Percentiles rank a stretch among this genome's conserved stretches.
phyloP scores from a whole-genome alignment of 2,329 filamentous ascomycete species.

The Ceratocystis albifundus region DNA sequence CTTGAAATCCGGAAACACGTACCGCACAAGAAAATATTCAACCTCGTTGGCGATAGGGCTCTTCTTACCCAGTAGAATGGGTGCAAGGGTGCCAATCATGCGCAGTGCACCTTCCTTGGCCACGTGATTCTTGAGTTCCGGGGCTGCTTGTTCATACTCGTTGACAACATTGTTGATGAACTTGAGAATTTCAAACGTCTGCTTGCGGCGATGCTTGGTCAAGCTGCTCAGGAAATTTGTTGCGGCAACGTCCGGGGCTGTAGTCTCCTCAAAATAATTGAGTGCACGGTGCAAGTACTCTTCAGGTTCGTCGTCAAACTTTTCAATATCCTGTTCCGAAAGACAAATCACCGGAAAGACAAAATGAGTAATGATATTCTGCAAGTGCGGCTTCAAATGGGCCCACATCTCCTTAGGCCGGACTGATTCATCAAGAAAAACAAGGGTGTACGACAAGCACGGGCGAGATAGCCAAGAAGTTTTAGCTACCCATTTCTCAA shows the following conservation, averaged over 20 bases:
- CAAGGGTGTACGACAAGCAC: constrained; percentile 82
- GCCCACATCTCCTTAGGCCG: constrained; percentile 96
- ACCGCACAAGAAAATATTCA: constrained; percentile 95
- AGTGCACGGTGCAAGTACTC: constrained; percentile 96
- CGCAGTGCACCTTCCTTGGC: constrained; percentile 93
- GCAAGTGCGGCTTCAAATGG: constrained; percentile 83
- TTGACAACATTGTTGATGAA: constrained; percentile 95
- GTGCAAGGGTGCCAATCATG: constrained; percentile 92
- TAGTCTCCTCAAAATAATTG: constrained; percentile 96
- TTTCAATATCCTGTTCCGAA: constrained; percentile 79
- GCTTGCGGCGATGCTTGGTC: constrained; percentile 87
- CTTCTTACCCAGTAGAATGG: constrained; percentile 94
- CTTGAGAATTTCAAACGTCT: constrained; percentile 85
- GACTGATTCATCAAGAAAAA: constrained; percentile 94
- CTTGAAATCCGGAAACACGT: constrained; percentile 96
- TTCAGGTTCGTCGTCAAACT: constrained; percentile 87
- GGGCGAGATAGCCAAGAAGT: constrained; percentile 89
- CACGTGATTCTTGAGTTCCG: constrained; percentile 82
- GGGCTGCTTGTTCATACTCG: constrained; percentile 73
- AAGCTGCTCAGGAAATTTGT: constrained; percentile 94
- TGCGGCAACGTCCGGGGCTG: constrained; percentile 85
- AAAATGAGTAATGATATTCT: constrained; percentile 84
- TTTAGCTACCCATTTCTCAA: constrained; percentile 96
- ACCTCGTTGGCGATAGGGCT: constrained; percentile 95
- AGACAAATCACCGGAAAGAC: constrained; percentile 93